These are phyloP conservation scores for Phytophthora syringae DNA, from an alignment of 352 stramenopile species.

Conservation along the genomic window DNA sequence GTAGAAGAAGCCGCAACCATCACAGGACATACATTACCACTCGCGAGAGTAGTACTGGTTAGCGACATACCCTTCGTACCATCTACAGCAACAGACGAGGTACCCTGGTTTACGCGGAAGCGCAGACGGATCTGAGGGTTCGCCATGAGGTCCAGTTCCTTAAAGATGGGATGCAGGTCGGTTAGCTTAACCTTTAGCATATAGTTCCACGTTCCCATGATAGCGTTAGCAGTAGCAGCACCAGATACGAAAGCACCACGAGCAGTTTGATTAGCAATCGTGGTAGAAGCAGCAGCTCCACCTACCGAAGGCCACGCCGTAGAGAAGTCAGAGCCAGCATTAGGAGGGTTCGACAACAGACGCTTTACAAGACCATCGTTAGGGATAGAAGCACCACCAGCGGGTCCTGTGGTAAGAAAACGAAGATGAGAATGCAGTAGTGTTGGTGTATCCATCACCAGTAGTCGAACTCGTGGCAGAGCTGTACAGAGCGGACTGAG, in stretches of 20 bases:
- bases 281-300: not conserved
- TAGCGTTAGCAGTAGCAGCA: not conserved
- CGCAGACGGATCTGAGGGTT: conserved; percentile 14
- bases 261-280: not conserved
- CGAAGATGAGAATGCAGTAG: not conserved
- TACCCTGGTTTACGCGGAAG: conserved; percentile 12
- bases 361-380: not conserved
- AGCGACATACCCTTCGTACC: not conserved
- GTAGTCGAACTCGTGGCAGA: not conserved
- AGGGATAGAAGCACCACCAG: not conserved
- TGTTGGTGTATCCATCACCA: not conserved
- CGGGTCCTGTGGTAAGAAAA: no score
- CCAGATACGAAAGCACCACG: conserved; percentile 7
- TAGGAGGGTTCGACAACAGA: not conserved
- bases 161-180: conserved; percentile 7
- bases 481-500: not conserved
- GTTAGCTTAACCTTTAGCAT: conserved; percentile 9
- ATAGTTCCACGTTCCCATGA: conserved; percentile 15
- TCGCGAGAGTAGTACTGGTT: not conserved
- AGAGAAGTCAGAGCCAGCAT: not conserved
- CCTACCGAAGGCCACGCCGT: not conserved
- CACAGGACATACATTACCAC: not conserved
- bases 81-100: conserved; percentile 2
- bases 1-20: not conserved
- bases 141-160: conserved; percentile 9